Evolutionary conservation across 163 green algal genomes (phyloP).

Genomic region (Chlamydomonas reinhardtii): DNA sequence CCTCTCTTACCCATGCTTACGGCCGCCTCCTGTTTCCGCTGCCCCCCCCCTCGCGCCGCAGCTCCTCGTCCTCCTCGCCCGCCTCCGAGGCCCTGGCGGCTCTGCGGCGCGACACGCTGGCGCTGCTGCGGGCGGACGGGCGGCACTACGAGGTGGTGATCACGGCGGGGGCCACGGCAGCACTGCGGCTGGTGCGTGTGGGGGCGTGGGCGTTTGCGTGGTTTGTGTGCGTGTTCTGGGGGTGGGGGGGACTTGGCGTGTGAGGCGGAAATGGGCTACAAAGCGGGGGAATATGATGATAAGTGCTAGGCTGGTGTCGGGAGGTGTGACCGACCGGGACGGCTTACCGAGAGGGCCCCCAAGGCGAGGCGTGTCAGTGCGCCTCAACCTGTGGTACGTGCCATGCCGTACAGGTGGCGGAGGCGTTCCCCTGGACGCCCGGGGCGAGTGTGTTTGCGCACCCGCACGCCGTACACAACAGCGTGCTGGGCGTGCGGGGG

Average conservation of each 20-base stretch:
- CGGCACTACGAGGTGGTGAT: slow-evolving; percentile 84
- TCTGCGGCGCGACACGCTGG: slow-evolving; percentile 69
- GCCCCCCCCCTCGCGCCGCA: neutral
- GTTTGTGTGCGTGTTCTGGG: too few species aligned
- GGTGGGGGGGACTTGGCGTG: too few species aligned
- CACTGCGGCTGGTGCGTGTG: slow-evolving; percentile 72
- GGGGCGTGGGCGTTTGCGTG: too few species aligned
- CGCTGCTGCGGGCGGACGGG: slow-evolving; percentile 68
- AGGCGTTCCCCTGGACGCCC: slow-evolving; percentile 75
- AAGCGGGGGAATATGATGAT: too few species aligned
- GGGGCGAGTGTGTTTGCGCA: slow-evolving; percentile 64
- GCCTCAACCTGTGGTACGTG: too few species aligned
- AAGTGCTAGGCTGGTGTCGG: too few species aligned
- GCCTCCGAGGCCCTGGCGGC: slow-evolving; percentile 26
- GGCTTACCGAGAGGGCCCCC: too few species aligned
- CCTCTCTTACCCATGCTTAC: neutral
- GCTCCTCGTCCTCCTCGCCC: neutral
- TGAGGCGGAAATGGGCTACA: too few species aligned
- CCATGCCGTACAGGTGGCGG: slow-evolving; percentile 23
- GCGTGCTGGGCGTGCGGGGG: slow-evolving; percentile 84
- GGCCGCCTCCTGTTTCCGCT: neutral
- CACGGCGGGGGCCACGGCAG: slow-evolving; percentile 82
- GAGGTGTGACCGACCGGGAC: too few species aligned
- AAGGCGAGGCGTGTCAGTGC: too few species aligned
- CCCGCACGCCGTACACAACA: slow-evolving; percentile 84